phyloP scores from a whole-genome alignment of 2,329 filamentous ascomycete genomes.

The Rasamsonia emersonii region DNA sequence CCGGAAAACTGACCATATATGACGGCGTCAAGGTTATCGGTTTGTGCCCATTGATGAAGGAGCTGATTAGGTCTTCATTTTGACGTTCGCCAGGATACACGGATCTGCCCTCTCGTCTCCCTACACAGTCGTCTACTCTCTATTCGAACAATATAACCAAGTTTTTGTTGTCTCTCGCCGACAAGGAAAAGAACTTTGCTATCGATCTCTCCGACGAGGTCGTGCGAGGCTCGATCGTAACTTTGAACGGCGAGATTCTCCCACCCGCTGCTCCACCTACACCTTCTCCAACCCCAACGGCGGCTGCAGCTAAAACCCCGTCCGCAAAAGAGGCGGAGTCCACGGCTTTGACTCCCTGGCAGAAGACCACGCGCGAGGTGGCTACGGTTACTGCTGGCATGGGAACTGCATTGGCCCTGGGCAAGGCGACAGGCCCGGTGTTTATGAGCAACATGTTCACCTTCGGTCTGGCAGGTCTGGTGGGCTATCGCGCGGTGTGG shows the following conservation, averaged over 20 bases:
- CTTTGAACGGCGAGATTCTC: constrained; percentile 65
- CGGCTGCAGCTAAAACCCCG: constrained; percentile 43
- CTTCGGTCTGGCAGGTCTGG: constrained; percentile 72
- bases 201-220: constrained; percentile 78
- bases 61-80: not conserved
- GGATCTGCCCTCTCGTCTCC: constrained; percentile 75
- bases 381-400: constrained; percentile 67
- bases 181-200: constrained; percentile 68
- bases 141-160: constrained; percentile 95
- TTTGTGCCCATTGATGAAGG: constrained; percentile 26
- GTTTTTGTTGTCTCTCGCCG: constrained; percentile 71
- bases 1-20: constrained; percentile 61
- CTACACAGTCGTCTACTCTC: constrained; percentile 79
- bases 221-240: constrained; percentile 75
- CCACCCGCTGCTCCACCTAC: constrained; percentile 65
- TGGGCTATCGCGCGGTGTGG: constrained; percentile 85
- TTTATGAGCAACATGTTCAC: constrained; percentile 88
- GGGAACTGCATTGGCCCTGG: constrained; percentile 64
- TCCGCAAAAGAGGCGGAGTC: constrained; percentile 47
- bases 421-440: constrained; percentile 69
- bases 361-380: constrained; percentile 69
- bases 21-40: constrained; percentile 79
- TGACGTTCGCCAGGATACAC: constrained; percentile 56
- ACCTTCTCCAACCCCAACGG: constrained; percentile 44
- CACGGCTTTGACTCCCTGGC: constrained; percentile 69